A percentile compares a stretch with the other conserved stretches of the same genome.
Evolutionary conservation across 2,329 filamentous ascomycete genomes (phyloP).

Genomic region (Metarhizium rileyi): DNA sequence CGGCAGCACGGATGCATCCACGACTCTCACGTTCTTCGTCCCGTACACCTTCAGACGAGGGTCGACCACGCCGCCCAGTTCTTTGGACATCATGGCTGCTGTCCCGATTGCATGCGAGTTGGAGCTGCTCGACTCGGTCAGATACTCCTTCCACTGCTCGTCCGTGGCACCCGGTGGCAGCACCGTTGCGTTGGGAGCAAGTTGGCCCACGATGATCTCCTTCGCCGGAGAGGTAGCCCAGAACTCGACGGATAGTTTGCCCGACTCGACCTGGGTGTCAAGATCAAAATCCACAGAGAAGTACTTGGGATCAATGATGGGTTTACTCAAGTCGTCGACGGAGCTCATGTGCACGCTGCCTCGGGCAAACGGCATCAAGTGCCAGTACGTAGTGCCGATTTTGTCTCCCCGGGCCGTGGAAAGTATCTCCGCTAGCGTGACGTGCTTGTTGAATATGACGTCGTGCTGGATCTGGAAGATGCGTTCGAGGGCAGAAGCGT

Average conservation of each 20-base stretch:
- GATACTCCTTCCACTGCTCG: constrained; percentile 10
- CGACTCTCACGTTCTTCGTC: constrained; percentile 9
- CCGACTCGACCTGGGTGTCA: constrained; percentile 16
- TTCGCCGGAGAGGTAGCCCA: constrained; percentile 19
- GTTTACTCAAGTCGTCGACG: constrained; percentile 22
- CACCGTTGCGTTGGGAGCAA: not conserved
- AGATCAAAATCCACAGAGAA: constrained; percentile 27
- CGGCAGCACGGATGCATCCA: constrained; percentile 12
- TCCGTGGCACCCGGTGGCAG: constrained; percentile 7
- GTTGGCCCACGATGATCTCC: not conserved
- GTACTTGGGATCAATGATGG: constrained; percentile 27
- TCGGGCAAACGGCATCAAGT: constrained; percentile 27
- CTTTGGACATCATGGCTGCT: constrained; percentile 39
- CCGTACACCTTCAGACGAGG: constrained; percentile 34
- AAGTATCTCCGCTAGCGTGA: constrained; percentile 38
- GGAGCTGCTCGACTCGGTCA: constrained; percentile 4
- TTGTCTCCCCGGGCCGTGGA: constrained; percentile 21
- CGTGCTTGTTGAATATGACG: constrained; percentile 34
- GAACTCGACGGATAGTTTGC: constrained; percentile 19
- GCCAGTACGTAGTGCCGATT: constrained; percentile 28
- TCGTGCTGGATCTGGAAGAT: constrained; percentile 36
- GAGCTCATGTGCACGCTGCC: constrained; percentile 31
- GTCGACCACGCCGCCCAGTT: constrained; percentile 40
- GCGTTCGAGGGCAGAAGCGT: constrained; percentile 23
- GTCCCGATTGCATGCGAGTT: constrained; percentile 38